Conservation (phyloP, 2,329 filamentous ascomycete genomes). For the Pestalotiopsis sp. region DNA sequence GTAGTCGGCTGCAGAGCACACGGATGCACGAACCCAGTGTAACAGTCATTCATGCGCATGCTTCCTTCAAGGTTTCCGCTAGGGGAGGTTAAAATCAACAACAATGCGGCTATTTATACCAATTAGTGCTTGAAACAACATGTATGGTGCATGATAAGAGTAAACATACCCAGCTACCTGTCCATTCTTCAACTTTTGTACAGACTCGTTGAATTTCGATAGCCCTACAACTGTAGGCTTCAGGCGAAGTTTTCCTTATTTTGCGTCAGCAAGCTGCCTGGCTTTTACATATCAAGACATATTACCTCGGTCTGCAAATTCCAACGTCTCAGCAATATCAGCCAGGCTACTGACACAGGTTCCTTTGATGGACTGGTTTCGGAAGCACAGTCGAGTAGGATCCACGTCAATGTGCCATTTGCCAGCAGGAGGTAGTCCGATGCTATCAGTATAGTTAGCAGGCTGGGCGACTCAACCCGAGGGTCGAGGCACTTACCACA, state of each 20-base stretch:
- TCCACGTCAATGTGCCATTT: conserved; percentile 18
- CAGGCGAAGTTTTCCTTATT: conserved; percentile 13
- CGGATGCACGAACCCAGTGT: neutral
- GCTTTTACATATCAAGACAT: neutral
- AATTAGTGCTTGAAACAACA: neutral
- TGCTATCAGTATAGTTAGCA: conserved; percentile 11
- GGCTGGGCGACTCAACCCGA: neutral
- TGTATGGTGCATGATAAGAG: neutral
- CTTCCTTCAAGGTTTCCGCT: neutral
- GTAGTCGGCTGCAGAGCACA: neutral
- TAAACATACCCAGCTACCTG: conserved; percentile 16
- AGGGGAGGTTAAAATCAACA: conserved; percentile 16
- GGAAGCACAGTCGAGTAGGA: conserved; percentile 13
- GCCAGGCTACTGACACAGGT: conserved; percentile 17
- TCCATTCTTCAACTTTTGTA: conserved; percentile 16
- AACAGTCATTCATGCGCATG: neutral
- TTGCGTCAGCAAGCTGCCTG: neutral
- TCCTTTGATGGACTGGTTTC: conserved; percentile 18
- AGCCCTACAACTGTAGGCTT: conserved; percentile 15
- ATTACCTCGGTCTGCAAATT: conserved; percentile 19
- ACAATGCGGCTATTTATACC: conserved; percentile 15
- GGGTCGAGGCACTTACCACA: conserved; percentile 16
- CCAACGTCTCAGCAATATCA: conserved; percentile 18
- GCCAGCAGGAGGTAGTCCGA: conserved; percentile 18
- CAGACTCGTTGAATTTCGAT: conserved; percentile 15